These are phyloP conservation scores for Ramaria sp. DNA, from an alignment of 768 basidiomycete species.

Conservation along the genomic window DNA sequence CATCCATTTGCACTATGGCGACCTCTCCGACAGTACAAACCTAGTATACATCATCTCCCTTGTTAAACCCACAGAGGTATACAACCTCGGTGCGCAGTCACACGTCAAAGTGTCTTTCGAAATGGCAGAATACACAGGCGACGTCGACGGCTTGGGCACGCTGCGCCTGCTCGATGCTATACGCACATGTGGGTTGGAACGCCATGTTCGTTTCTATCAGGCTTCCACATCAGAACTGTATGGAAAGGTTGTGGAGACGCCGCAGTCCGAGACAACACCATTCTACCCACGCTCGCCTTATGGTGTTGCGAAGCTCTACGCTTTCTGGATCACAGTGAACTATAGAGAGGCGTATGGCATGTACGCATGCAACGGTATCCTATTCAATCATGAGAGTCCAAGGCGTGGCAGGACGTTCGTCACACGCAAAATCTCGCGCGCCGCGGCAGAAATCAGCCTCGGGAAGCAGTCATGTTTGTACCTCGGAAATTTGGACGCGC, in stretches of 20 bases:
- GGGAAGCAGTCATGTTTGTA: slow-evolving; percentile 88
- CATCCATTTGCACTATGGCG: slow-evolving; percentile 83
- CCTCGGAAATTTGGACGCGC: slow-evolving; percentile 88
- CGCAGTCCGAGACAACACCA: slow-evolving; percentile 91
- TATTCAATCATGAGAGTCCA: slow-evolving; percentile 98
- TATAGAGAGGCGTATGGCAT: slow-evolving; percentile 94
- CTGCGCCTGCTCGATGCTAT: slow-evolving; percentile 93
- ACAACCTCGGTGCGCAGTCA: slow-evolving; percentile 95
- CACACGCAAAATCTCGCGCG: slow-evolving; percentile 88
- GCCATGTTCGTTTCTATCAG: slow-evolving; percentile 92
- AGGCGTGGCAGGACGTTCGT: slow-evolving; percentile 92
- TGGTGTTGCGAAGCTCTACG: slow-evolving; percentile 90
- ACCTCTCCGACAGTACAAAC: slow-evolving; percentile 93
- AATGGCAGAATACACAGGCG: slow-evolving; percentile 98
- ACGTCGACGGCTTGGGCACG: slow-evolving; percentile 92
- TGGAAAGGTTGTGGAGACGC: slow-evolving; percentile 92
- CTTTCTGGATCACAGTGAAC: slow-evolving; percentile 85
- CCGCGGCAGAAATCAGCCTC: slow-evolving; percentile 83
- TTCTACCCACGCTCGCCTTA: slow-evolving; percentile 99
- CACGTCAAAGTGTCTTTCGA: slow-evolving; percentile 99
- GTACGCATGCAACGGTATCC: slow-evolving; percentile 93
- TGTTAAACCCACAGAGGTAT: slow-evolving; percentile 91
- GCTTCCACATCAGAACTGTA: slow-evolving; percentile 96
- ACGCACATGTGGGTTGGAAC: slow-evolving; percentile 89
- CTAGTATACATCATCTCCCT: slow-evolving; percentile 93